phyloP scores from a whole-genome alignment of 2,329 filamentous ascomycete species.

The Coniella lustricola region DNA sequence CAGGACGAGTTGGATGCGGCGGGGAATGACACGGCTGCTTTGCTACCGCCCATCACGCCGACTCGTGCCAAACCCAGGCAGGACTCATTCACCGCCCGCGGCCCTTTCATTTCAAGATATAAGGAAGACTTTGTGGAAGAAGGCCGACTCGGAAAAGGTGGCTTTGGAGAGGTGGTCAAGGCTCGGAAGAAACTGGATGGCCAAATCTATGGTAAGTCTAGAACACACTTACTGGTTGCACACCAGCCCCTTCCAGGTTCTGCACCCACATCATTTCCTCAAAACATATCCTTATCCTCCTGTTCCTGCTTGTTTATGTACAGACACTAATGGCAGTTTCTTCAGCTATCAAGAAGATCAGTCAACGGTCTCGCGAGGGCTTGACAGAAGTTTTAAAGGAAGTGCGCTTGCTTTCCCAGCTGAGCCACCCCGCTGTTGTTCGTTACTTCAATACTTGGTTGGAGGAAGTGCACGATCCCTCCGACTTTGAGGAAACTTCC shows the following conservation, averaged over 20 bases:
- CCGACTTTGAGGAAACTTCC: slow-evolving; percentile 50
- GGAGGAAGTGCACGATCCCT: slow-evolving; percentile 56
- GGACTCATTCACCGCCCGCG: slow-evolving; percentile 51
- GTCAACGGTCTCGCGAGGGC: slow-evolving; percentile 68
- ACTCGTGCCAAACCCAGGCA: slow-evolving; percentile 41
- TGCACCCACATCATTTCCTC: background rate
- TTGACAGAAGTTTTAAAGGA: slow-evolving; percentile 78
- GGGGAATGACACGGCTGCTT: slow-evolving; percentile 24
- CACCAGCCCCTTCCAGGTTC: background rate
- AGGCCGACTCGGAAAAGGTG: slow-evolving; percentile 81
- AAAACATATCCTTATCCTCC: background rate
- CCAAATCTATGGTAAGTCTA: slow-evolving; percentile 61
- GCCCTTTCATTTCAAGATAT: slow-evolving; percentile 63
- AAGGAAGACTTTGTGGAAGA: slow-evolving; percentile 86
- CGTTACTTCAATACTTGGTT: slow-evolving; percentile 96
- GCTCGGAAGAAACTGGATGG: slow-evolving; percentile 91
- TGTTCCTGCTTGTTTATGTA: background rate
- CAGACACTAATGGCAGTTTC: background rate
- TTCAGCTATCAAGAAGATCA: slow-evolving; percentile 81
- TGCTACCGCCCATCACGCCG: slow-evolving; percentile 38
- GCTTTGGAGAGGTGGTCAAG: slow-evolving; percentile 94
- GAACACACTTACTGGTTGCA: too few species aligned
- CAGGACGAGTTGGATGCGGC: slow-evolving; percentile 36
- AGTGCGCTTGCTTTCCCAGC: slow-evolving; percentile 80
- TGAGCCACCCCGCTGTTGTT: slow-evolving; percentile 82